These are phyloP conservation scores for Tylopilus orsonianus DNA, from an alignment of 1,284 basidiomycete species.

Conservation along the genomic window DNA sequence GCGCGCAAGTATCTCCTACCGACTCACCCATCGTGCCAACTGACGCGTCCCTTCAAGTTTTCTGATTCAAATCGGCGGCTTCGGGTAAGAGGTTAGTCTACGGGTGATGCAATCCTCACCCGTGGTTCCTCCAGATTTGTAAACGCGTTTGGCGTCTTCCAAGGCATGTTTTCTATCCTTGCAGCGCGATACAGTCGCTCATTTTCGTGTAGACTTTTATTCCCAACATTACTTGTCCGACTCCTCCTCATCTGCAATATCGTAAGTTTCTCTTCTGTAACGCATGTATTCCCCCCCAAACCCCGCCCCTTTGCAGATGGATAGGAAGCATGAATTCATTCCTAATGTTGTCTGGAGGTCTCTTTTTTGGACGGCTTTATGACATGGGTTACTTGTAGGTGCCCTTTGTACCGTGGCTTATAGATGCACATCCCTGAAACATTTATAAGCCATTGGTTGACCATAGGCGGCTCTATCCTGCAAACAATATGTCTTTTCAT, in stretches of 20 bases:
- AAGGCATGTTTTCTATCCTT: constrained; percentile 28
- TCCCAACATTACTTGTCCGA: constrained; percentile 36
- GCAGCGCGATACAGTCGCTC: background rate
- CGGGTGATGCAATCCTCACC: background rate
- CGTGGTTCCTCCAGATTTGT: constrained; percentile 30
- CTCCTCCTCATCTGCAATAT: constrained; percentile 37
- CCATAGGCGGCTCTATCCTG: constrained; percentile 28
- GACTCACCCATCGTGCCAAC: background rate
- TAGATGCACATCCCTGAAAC: background rate
- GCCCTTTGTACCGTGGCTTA: background rate
- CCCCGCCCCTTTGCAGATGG: constrained; percentile 39
- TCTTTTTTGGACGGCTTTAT: constrained; percentile 37
- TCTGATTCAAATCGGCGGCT: constrained; percentile 36
- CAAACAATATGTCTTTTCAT: constrained; percentile 36
- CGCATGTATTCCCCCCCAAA: background rate
- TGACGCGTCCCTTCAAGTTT: constrained; percentile 20
- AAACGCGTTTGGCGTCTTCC: constrained; percentile 43
- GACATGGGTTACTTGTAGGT: constrained; percentile 38
- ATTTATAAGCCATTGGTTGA: constrained; percentile 26
- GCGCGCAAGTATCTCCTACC: constrained; percentile 24
- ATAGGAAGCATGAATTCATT: constrained; percentile 49
- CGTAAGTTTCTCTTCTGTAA: constrained; percentile 22
- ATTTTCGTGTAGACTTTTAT: constrained; percentile 33
- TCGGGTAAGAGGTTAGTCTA: constrained; percentile 30
- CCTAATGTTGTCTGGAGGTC: constrained; percentile 38